Base-by-base conservation (phyloP, 2,329 filamentous ascomycete genomes). In the Fusarium chuoi region DNA sequence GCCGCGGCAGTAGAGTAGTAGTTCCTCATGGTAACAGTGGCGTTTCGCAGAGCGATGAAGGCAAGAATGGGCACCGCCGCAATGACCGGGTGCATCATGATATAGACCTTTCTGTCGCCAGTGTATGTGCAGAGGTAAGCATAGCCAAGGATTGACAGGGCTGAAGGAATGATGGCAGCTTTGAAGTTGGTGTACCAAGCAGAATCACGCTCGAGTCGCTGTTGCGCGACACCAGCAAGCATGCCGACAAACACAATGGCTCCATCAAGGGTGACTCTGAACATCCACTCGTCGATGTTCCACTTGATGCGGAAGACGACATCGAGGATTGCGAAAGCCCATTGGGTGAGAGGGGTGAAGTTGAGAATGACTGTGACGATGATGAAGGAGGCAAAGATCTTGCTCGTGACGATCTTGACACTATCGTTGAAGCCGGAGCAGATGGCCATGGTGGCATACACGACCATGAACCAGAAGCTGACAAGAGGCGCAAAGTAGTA, bases 401-500 rank as follows among this genome's bases (percentile, higher is more conserved):
- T 91, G 38, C 77, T 75, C 17, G 87, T 36, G 7, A 90, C 74
- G 41, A 84, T 84, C 6, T 75, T 73, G 9, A 82, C 75, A 52
- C 83, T 83, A 24, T 81, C 77, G 71, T 90, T 90, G 68, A 80
- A 78, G 33, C 76, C 74, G 8, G 79, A 79, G 39, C 81, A 82
- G 24, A 86, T 75, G 24, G 83, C 80, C 64, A 91, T 81, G 9
- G 88, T 89, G 36, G 82, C 70, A 76, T 85, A 91, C n/a, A 89
- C 82, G 28, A 90, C 80, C 11, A 90, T 71, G 76, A 90, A 92
- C 88, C 90, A 92, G 77, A 91, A 90, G 55, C 85, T 90, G 44
- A 88, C 84, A 4, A 91, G 81, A 2, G 89, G 86, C 1, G 89
- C 85, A 74, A 91, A 90, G 78, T 89, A 88, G 78, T 92, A 91